Evolutionary conservation across 139 green algal genomes (phyloP).

Genomic region (Auxenochlorella pyrenoidosa): DNA sequence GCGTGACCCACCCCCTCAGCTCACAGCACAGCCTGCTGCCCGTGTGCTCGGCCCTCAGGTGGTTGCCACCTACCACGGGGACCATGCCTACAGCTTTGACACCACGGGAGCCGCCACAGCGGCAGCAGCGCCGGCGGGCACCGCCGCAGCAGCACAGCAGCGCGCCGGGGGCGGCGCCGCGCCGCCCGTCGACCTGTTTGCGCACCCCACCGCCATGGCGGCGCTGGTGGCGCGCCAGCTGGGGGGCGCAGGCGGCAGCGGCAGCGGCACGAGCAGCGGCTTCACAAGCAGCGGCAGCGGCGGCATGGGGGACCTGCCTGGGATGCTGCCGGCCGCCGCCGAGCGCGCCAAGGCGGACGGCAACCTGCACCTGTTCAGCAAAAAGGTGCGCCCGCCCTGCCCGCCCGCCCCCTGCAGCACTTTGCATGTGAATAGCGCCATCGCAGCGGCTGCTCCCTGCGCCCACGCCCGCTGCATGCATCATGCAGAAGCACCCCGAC

Average conservation of each 20-base stretch:
- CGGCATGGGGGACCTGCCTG: neutral
- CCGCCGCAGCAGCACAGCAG: neutral
- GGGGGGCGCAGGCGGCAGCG: neutral
- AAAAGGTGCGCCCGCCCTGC: neutral
- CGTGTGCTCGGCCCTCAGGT: slow-evolving; percentile 38
- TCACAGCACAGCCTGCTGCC: neutral
- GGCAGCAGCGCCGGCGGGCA: neutral
- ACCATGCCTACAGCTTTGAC: slow-evolving; percentile 87
- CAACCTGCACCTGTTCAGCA: slow-evolving; percentile 63
- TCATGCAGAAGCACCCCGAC: no score
- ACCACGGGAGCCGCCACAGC: slow-evolving; percentile 34
- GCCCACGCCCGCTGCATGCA: no score
- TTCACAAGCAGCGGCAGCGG: neutral
- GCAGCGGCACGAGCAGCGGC: neutral
- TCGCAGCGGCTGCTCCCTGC: no score
- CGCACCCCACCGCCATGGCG: neutral
- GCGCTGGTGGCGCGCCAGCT: neutral
- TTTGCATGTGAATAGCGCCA: no score
- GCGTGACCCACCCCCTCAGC: no score
- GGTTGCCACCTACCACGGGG: slow-evolving; percentile 78
- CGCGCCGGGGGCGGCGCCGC: neutral
- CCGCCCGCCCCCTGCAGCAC: no score
- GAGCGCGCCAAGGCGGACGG: slow-evolving; percentile 57
- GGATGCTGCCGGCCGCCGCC: slow-evolving; percentile 52
- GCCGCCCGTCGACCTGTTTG: slow-evolving; percentile 14